Evolutionary conservation across 2,329 filamentous ascomycete genomes (phyloP).

Genomic region (Phialophora chinensis): DNA sequence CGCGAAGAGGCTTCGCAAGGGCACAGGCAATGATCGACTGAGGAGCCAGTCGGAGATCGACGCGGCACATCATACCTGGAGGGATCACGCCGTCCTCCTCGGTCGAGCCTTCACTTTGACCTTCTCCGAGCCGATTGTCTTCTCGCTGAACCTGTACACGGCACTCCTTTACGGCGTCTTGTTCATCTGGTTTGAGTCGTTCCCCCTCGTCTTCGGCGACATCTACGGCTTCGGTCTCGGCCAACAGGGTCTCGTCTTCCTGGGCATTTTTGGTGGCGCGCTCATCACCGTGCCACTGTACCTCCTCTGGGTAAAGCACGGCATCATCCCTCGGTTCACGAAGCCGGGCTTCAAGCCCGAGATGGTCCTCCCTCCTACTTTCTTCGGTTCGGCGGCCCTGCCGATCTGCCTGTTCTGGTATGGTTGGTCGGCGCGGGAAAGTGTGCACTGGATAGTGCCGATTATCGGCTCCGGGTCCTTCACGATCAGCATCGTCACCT

Average conservation of each 20-base stretch:
- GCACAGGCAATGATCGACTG: constrained; percentile 61
- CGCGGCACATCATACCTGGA: constrained; percentile 58
- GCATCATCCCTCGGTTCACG: constrained; percentile 28
- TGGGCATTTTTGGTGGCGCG: constrained; percentile 63
- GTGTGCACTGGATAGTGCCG: constrained; percentile 50
- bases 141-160: constrained; percentile 66
- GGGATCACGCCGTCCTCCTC: constrained; percentile 49
- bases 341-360: constrained; percentile 44
- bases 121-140: constrained; percentile 65
- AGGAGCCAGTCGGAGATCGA: constrained; percentile 69
- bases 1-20: constrained; percentile 50
- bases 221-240: constrained; percentile 65
- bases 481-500: constrained; percentile 42
- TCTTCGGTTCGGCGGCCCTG: constrained; percentile 48
- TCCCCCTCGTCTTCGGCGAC: constrained; percentile 66
- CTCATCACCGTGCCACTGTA: constrained; percentile 59
- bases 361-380: constrained; percentile 45
- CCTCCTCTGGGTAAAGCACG: constrained; percentile 33
- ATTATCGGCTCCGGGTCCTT: constrained; percentile 51
- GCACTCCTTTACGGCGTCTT: constrained; percentile 59
- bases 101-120: constrained; percentile 65
- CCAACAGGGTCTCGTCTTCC: constrained; percentile 65
- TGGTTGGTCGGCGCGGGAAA: constrained; percentile 45
- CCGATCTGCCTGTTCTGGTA: constrained; percentile 54
- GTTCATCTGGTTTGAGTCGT: constrained; percentile 67